These are phyloP conservation scores for Spinacia oleracea DNA, from an alignment of 179 eudicot genomes.

Conservation along the genomic window DNA sequence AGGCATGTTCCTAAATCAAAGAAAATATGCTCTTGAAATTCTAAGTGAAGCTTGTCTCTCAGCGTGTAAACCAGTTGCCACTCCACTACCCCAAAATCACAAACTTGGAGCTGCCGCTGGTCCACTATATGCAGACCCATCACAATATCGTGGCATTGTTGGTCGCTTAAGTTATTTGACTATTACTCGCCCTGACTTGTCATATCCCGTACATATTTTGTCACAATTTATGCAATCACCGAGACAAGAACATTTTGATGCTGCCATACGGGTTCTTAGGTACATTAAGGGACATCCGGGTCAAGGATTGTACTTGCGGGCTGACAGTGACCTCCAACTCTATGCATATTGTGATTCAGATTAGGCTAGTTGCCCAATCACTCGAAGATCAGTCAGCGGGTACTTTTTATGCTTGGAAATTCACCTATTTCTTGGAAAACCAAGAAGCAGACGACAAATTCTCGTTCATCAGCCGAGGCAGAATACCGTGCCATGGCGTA, in stretches of 20 bases:
- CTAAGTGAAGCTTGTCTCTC: not conserved
- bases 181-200: not conserved
- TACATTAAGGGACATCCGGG: too few relatives aligned
- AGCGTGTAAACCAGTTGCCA: not conserved
- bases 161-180: slow-evolving; percentile 8
- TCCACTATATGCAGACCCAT: not conserved
- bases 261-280: too few relatives aligned
- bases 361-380: too few relatives aligned
- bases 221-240: slow-evolving; percentile 14
- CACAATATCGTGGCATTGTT: not conserved
- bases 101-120: not conserved
- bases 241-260: not conserved
- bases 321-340: too few relatives aligned
- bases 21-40: not conserved
- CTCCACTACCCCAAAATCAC: not conserved
- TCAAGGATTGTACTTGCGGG: too few relatives aligned
- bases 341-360: too few relatives aligned
- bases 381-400: too few relatives aligned
- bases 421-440: too few relatives aligned
- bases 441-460: too few relatives aligned
- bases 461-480: too few relatives aligned
- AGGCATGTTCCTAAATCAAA: not conserved
- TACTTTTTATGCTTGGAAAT: too few relatives aligned
- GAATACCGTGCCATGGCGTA: too few relatives aligned
- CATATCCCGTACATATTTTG: not conserved